A percentile compares a stretch with the other conserved stretches of the same genome.
Evolutionary conservation across 208 protist genomes (phyloP).

Genomic region (Leishmania amazonensis): DNA sequence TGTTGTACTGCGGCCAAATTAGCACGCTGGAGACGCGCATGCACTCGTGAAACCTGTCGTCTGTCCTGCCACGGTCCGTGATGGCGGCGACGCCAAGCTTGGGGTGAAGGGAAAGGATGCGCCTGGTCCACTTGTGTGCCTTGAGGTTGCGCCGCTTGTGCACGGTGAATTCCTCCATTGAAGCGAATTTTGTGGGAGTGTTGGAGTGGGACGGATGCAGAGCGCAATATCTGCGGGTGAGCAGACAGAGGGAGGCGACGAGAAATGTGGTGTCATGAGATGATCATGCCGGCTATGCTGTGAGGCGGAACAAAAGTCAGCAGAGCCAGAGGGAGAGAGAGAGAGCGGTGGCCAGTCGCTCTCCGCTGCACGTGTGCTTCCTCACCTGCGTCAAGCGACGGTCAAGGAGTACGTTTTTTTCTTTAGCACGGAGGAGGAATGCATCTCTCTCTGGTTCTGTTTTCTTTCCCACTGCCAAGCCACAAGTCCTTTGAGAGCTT

Average conservation of each 20-base stretch:
- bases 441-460: background rate
- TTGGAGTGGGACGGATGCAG: background rate
- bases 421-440: background rate
- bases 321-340: background rate
- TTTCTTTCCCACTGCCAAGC: background rate
- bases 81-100: slow-evolving; percentile 7
- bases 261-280: background rate
- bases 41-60: slow-evolving; percentile 8
- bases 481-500: background rate
- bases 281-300: background rate
- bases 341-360: background rate
- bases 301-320: background rate
- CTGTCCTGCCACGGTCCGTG: slow-evolving; percentile 8
- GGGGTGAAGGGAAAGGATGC: slow-evolving; percentile 20
- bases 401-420: too few relatives aligned
- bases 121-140: slow-evolving; percentile 18
- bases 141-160: slow-evolving; percentile 19
- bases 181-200: background rate
- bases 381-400: background rate
- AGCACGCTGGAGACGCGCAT: slow-evolving; percentile 20
- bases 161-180: slow-evolving; percentile 18
- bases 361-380: too few relatives aligned
- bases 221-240: background rate
- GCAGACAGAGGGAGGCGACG: background rate
- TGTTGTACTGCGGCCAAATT: slow-evolving; percentile 27